A percentile compares a stretch with the other conserved stretches of the same genome.
Evolutionary conservation across 352 stramenopile genomes (phyloP).

Genomic region (Phytophthora brassicae): DNA sequence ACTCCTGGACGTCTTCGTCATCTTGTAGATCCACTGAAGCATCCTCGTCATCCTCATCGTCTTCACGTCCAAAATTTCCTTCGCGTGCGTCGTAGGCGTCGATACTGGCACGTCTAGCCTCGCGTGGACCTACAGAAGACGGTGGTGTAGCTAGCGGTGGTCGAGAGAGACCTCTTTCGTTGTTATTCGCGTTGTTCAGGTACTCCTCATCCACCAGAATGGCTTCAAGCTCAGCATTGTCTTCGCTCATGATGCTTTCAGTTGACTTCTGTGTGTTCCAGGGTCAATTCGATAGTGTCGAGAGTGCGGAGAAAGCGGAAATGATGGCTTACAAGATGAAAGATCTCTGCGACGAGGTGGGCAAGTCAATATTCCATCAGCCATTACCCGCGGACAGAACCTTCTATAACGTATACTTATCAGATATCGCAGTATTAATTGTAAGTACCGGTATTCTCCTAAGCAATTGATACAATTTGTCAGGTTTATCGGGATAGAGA

Average conservation of each 20-base stretch:
- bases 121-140: constrained; percentile 4
- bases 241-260: constrained; percentile 27
- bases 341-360: constrained; percentile 22
- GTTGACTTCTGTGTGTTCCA: background rate
- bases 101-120: constrained; percentile 32
- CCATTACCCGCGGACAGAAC: background rate
- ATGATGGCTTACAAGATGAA: background rate
- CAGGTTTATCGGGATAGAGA: background rate
- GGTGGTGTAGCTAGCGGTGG: background rate
- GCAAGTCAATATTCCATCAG: background rate
- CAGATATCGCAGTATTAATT: background rate
- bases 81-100: constrained; percentile 36
- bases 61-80: constrained; percentile 17
- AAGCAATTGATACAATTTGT: no score
- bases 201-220: constrained; percentile 42
- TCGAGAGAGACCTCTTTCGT: constrained; percentile 11
- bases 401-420: background rate
- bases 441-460: background rate
- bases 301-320: background rate
- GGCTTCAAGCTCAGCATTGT: constrained; percentile 14
- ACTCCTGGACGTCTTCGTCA: constrained; percentile 13
- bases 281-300: background rate
- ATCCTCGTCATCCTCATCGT: constrained; percentile 17
- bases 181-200: constrained; percentile 14
- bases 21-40: constrained; percentile 11